Evolutionary conservation across 305 asterid species (phyloP).

Genomic region (Fraxinus ornus): DNA sequence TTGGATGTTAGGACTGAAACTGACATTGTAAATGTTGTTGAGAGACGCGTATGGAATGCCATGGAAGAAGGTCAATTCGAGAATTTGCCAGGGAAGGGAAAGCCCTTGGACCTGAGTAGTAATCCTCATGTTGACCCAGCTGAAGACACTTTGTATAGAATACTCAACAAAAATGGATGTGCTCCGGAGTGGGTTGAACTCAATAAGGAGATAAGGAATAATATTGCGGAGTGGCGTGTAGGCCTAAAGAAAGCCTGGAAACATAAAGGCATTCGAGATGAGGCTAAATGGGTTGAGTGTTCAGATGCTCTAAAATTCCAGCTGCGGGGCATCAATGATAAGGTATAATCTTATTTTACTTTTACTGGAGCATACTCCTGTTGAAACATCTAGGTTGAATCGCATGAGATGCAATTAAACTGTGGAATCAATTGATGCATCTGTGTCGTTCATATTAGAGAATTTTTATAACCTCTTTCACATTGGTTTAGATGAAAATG

Average conservation of each 20-base stretch:
- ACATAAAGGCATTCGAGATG: constrained; percentile 30
- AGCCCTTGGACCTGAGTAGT: constrained; percentile 64
- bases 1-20: constrained; percentile 69
- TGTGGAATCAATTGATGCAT: not conserved
- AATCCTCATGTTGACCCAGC: constrained; percentile 91
- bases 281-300: constrained; percentile 54
- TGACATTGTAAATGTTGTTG: constrained; percentile 74
- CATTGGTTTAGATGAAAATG: not conserved
- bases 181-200: constrained; percentile 95
- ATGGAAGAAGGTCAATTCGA: constrained; percentile 95
- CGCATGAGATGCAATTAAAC: not conserved
- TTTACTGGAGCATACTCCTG: not conserved
- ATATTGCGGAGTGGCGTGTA: constrained; percentile 54
- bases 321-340: constrained; percentile 64
- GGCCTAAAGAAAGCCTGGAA: constrained; percentile 61
- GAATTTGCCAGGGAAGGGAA: constrained; percentile 82
- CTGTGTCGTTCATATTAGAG: not conserved
- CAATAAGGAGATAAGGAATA: constrained; percentile 69
- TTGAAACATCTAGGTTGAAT: not conserved
- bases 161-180: constrained; percentile 72
- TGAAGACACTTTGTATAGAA: constrained; percentile 78
- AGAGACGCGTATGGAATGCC: constrained; percentile 79
- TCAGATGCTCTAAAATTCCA: constrained; percentile 62
- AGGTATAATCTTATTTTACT: constrained; percentile 36
- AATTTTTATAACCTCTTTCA: not conserved